phyloP scores from a whole-genome alignment of 805 yeast species.

The Lachancea kluyveri region DNA sequence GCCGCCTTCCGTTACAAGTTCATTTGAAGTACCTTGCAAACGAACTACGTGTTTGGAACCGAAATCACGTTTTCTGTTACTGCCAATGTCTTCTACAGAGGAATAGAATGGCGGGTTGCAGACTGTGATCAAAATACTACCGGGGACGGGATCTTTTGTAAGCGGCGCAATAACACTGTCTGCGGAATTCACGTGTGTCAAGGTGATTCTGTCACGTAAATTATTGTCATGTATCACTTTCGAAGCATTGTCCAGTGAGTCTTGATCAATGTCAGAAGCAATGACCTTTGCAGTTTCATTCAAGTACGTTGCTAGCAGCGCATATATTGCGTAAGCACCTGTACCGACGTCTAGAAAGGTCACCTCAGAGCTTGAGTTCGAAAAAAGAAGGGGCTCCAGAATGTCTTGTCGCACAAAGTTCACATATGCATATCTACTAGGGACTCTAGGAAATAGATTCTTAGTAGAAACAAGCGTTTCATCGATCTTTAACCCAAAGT shows the following conservation, averaged over 20 bases:
- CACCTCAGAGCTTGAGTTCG: slow-evolving; percentile 8
- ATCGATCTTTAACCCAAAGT: too few species aligned
- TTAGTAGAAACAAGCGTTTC: too few species aligned
- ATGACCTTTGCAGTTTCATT: slow-evolving; percentile 7
- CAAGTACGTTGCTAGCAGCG: slow-evolving; percentile 19
- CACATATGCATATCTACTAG: slow-evolving; percentile 27
- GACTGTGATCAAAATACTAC: too few species aligned
- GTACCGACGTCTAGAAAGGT: slow-evolving; percentile 32
- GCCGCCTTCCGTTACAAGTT: too few species aligned
- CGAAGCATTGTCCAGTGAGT: slow-evolving; percentile 19
- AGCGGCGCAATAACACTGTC: too few species aligned
- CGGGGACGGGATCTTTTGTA: too few species aligned
- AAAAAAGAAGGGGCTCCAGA: too few species aligned
- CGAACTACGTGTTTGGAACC: too few species aligned
- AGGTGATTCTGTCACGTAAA: too few species aligned
- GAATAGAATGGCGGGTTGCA: too few species aligned
- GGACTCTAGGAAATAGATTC: slow-evolving; percentile 31
- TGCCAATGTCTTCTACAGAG: background rate
- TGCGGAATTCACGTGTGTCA: too few species aligned
- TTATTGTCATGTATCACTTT: slow-evolving; percentile 15
- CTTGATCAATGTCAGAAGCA: slow-evolving; percentile 20
- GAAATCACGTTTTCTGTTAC: slow-evolving; percentile 1
- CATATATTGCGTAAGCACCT: slow-evolving; percentile 31
- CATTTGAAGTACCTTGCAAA: too few species aligned
- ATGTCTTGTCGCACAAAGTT: slow-evolving; percentile 11